These are phyloP conservation scores for Casaregolazyma suthepensis DNA, from an alignment of 1,139 yeast genomes.

Conservation along the genomic window DNA sequence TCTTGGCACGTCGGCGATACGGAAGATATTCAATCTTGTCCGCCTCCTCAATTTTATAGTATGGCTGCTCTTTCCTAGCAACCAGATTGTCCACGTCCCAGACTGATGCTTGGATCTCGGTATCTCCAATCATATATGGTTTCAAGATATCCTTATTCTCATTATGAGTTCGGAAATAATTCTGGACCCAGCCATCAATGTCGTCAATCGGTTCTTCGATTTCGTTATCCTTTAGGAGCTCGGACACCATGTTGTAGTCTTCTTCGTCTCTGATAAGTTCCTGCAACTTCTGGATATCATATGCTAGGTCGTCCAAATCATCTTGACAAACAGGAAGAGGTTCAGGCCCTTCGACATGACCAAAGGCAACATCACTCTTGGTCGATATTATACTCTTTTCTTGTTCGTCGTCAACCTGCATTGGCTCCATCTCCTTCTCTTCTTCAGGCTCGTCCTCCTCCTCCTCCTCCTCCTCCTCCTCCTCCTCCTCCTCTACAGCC, in stretches of 20 bases:
- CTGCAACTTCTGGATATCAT: conserved; percentile 49
- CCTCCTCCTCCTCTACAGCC: conserved; percentile 1
- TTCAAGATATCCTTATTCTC: conserved; percentile 15
- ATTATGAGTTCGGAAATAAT: conserved; percentile 35
- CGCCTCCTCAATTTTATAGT: conserved; percentile 63
- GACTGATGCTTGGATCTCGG: conserved; percentile 6
- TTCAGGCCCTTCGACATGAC: conserved; percentile 17
- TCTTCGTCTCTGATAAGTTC: conserved; percentile 62
- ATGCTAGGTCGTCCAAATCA: conserved; percentile 25
- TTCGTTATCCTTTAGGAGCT: conserved; percentile 35
- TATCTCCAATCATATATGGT: conserved; percentile 21
- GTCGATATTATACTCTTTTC: conserved; percentile 24
- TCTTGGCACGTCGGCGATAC: conserved; percentile 56
- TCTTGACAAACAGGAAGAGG: conserved; percentile 53
- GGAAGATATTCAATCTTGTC: conserved; percentile 74
- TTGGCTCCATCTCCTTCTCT: conserved; percentile 7
- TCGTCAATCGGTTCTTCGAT: conserved; percentile 34
- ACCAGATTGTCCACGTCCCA: conserved; percentile 26
- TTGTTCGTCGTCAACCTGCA: conserved; percentile 3
- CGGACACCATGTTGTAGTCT: conserved; percentile 52
- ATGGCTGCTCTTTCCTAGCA: conserved; percentile 70
- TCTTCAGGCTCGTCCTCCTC: conserved; percentile 9
- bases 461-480: conserved; percentile 3
- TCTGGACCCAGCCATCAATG: conserved; percentile 66
- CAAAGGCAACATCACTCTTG: conserved; percentile 30